Evolutionary conservation across 1,284 basidiomycete species (phyloP).

Genomic region (Pseudozyma sp.): DNA sequence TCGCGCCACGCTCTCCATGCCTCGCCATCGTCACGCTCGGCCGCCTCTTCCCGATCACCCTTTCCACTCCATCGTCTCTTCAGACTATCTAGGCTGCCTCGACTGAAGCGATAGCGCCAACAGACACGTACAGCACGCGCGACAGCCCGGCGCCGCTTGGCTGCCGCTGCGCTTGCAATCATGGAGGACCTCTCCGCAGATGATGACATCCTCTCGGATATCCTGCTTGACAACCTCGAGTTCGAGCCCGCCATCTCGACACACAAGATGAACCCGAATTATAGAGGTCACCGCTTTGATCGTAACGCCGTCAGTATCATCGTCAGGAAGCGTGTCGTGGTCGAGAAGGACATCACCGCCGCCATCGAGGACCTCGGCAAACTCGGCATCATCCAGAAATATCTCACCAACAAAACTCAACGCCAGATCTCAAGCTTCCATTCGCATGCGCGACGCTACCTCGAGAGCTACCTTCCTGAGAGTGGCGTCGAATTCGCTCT

Average conservation of each 20-base stretch:
- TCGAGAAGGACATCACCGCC: constrained; percentile 55
- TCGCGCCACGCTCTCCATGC: constrained; percentile 33
- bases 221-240: constrained; percentile 67
- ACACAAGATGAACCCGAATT: constrained; percentile 68
- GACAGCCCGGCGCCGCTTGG: constrained; percentile 36
- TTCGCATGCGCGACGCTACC: constrained; percentile 62
- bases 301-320: constrained; percentile 56
- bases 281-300: constrained; percentile 63
- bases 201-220: constrained; percentile 67
- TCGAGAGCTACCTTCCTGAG: constrained; percentile 66
- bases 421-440: constrained; percentile 53
- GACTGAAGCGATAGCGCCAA: constrained; percentile 17
- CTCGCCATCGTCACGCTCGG: constrained; percentile 17
- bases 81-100: constrained; percentile 10
- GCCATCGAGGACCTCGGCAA: constrained; percentile 60
- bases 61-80: constrained; percentile 3
- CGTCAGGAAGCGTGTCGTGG: constrained; percentile 58
- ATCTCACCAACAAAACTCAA: constrained; percentile 55
- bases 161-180: constrained; percentile 32
- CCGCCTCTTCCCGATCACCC: constrained; percentile 11
- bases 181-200: constrained; percentile 68
- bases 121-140: constrained; percentile 17
- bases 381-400: constrained; percentile 60
- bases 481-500: constrained; percentile 66
- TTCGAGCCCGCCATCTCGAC: constrained; percentile 67